Percentiles rank a stretch among this genome's conserved stretches.
Conservation (phyloP, 164 flowering plant species). For the Malania oleifera region DNA sequence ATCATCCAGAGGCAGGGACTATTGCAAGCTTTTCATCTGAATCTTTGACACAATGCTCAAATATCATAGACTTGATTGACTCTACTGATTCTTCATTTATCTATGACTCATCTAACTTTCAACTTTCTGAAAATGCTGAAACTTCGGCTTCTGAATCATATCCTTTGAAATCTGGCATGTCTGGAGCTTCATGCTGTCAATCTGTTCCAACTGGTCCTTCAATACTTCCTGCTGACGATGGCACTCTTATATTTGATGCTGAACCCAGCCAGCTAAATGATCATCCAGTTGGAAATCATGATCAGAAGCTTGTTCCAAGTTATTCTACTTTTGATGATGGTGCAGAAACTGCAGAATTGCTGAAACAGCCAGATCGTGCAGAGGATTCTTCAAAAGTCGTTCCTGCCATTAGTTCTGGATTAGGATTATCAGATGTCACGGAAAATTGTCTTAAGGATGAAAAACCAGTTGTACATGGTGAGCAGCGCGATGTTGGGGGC, state of each 20-base stretch:
- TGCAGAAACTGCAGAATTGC: slow-evolving; percentile 19
- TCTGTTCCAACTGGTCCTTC: slow-evolving; percentile 16
- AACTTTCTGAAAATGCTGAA: slow-evolving; percentile 22
- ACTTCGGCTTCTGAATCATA: slow-evolving; percentile 22
- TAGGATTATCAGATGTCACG: slow-evolving; percentile 19
- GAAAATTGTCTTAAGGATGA: slow-evolving; percentile 26
- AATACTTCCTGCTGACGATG: slow-evolving; percentile 21
- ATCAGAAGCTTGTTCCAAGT: slow-evolving; percentile 23
- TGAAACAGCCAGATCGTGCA: slow-evolving; percentile 24
- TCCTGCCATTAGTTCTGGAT: slow-evolving; percentile 35
- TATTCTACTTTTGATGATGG: slow-evolving; percentile 29
- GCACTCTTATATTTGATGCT: slow-evolving; percentile 14
- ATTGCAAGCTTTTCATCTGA: slow-evolving; percentile 25
- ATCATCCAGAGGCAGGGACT: slow-evolving; percentile 28
- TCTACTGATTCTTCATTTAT: slow-evolving; percentile 24
- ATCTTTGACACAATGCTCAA: slow-evolving; percentile 21
- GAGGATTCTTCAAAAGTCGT: slow-evolving; percentile 31
- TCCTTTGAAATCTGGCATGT: slow-evolving; percentile 24
- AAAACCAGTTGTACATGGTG: slow-evolving; percentile 13
- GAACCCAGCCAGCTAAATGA: slow-evolving; percentile 23
- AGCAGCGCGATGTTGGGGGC: slow-evolving; percentile 42
- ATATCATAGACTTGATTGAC: slow-evolving; percentile 20
- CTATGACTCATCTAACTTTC: slow-evolving; percentile 26
- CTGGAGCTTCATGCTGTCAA: slow-evolving; percentile 31
- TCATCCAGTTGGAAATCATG: slow-evolving; percentile 24